phyloP scores from a whole-genome alignment of 176 grass and related monocot species.

The Leersia perrieri region DNA sequence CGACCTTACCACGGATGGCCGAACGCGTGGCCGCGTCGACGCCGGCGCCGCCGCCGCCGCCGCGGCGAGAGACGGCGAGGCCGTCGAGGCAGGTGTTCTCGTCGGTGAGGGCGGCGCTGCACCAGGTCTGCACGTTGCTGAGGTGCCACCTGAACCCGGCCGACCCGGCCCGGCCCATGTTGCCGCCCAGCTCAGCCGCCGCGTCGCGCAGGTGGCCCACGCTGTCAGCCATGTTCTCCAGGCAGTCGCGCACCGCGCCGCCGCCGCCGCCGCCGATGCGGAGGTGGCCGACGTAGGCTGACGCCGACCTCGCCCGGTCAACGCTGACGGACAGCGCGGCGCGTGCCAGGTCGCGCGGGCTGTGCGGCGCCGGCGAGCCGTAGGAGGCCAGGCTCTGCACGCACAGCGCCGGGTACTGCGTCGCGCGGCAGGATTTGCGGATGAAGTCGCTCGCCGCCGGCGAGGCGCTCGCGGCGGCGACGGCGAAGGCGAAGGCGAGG shows the following conservation, averaged over 20 bases:
- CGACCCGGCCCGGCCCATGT: slow-evolving; percentile 48
- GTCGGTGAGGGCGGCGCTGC: slow-evolving; percentile 91
- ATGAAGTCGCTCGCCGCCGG: slow-evolving; percentile 51
- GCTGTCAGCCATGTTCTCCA: slow-evolving; percentile 89
- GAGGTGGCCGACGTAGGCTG: slow-evolving; percentile 52
- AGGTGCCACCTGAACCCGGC: slow-evolving; percentile 72
- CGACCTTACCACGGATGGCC: slow-evolving; percentile 70
- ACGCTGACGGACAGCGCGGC: slow-evolving; percentile 72
- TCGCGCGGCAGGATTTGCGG: slow-evolving; percentile 71
- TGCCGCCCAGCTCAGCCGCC: slow-evolving; percentile 52
- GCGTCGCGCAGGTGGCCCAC: slow-evolving; percentile 76
- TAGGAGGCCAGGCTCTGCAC: slow-evolving; percentile 66
- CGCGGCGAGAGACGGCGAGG: no score
- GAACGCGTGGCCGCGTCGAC: slow-evolving; percentile 53
- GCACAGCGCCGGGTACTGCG: slow-evolving; percentile 83
- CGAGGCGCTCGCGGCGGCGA: not conserved
- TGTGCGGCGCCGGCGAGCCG: slow-evolving; percentile 46
- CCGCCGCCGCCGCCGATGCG: not conserved
- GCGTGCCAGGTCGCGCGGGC: slow-evolving; percentile 71
- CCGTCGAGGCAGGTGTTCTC: slow-evolving; percentile 94
- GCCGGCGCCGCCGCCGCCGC: no score
- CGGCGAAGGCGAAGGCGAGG: not conserved
- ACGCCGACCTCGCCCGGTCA: slow-evolving; percentile 67
- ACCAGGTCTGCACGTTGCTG: slow-evolving; percentile 93
- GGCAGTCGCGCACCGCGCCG: slow-evolving; percentile 68